These are phyloP conservation scores for Raffaelea ambrosiae DNA, from an alignment of 2,329 filamentous ascomycete genomes.

Conservation along the genomic window DNA sequence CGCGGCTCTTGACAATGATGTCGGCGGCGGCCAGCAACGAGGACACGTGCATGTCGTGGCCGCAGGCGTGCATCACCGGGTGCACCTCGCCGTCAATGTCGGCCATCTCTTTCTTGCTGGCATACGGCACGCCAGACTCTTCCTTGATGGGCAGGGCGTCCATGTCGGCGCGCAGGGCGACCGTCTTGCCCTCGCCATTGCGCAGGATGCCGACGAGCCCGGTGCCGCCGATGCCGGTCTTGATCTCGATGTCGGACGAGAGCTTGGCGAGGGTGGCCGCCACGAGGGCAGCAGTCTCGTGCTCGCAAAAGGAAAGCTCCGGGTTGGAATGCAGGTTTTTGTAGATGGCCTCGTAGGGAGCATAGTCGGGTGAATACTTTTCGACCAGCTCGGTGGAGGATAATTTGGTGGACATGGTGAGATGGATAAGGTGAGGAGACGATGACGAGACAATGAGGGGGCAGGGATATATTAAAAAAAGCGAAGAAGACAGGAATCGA, in stretches of 20 bases:
- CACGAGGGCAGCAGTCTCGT: no score
- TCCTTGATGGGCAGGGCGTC: constrained; percentile 53
- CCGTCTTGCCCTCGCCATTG: constrained; percentile 45
- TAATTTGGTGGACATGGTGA: no score
- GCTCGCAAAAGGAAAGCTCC: no score
- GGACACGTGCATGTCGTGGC: constrained; percentile 57
- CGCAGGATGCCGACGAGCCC: constrained; percentile 47
- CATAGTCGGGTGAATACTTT: no score
- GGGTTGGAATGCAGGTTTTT: no score
- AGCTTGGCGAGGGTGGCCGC: no score
- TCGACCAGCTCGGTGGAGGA: no score
- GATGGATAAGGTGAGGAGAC: no score
- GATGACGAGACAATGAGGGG: no score
- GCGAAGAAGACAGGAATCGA: no score
- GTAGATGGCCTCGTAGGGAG: no score
- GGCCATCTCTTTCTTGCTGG: constrained; percentile 28
- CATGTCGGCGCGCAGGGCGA: constrained; percentile 54
- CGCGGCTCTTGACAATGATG: constrained; percentile 31
- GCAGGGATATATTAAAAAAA: no score
- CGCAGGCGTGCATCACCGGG: constrained; percentile 48
- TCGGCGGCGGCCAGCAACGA: constrained; percentile 45
- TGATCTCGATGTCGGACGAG: background rate
- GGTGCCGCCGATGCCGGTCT: constrained; percentile 40
- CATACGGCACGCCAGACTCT: constrained; percentile 44
- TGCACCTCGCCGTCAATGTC: background rate